A percentile compares a stretch with the other conserved stretches of the same genome.
Evolutionary conservation across 306 rosid genomes (phyloP).

Genomic region (Clitoria ternatea): DNA sequence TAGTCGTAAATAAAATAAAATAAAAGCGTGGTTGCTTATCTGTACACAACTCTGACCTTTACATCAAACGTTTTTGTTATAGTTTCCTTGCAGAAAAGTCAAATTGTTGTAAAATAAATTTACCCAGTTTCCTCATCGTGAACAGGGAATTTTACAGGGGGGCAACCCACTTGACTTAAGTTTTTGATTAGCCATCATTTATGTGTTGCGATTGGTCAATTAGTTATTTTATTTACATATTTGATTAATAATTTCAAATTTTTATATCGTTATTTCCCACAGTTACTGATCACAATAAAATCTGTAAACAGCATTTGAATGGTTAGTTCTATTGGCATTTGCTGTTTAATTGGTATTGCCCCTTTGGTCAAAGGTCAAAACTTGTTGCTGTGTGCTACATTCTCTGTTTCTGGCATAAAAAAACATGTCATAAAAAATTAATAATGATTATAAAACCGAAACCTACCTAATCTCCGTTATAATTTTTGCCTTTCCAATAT

Average conservation of each 20-base stretch:
- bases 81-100: constrained; percentile 21
- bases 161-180: too few species aligned
- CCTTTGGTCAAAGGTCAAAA: neutral
- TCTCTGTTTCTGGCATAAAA: neutral
- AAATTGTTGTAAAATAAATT: neutral
- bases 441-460: constrained; percentile 1
- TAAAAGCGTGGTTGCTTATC: neutral
- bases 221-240: too few species aligned
- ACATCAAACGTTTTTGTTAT: neutral
- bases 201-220: too few species aligned
- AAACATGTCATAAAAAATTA: neutral
- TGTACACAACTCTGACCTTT: neutral
- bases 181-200: too few species aligned
- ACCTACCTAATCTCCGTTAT: constrained; percentile 26
- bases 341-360: neutral
- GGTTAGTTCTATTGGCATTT: neutral
- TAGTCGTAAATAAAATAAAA: neutral
- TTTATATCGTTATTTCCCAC: too few species aligned
- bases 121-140: neutral
- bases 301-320: neutral
- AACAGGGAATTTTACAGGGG: too few species aligned
- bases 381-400: neutral
- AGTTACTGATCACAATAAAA: too few species aligned
- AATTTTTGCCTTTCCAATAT: neutral
- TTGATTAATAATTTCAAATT: too few species aligned